phyloP scores from a whole-genome alignment of 2,329 filamentous ascomycete species.

The Canariomyces notabilis region DNA sequence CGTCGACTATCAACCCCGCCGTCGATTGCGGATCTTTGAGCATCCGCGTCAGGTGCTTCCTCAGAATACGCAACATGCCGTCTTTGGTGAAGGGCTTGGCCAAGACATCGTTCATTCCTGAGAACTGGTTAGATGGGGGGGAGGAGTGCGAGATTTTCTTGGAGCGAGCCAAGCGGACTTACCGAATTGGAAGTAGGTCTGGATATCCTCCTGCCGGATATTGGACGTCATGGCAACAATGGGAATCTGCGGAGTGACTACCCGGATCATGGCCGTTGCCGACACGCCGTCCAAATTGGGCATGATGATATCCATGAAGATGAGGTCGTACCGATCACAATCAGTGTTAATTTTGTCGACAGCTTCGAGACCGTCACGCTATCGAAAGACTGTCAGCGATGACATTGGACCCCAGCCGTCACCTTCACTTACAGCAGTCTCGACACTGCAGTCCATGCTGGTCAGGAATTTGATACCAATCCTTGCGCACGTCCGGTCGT shows the following conservation, averaged over 20 bases:
- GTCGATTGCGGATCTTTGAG: conserved; percentile 57
- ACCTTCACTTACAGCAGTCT: conserved; percentile 53
- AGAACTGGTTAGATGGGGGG: conserved; percentile 24
- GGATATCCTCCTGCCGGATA: conserved; percentile 91
- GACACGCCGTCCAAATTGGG: conserved; percentile 92
- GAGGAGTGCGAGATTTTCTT: background rate
- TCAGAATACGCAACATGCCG: conserved; percentile 76
- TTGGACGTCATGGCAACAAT: conserved; percentile 99
- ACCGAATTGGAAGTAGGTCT: conserved; percentile 97
- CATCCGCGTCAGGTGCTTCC: conserved; percentile 81
- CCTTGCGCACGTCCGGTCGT: conserved; percentile 61
- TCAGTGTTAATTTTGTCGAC: conserved; percentile 71
- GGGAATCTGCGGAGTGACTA: conserved; percentile 74
- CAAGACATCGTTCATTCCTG: conserved; percentile 95
- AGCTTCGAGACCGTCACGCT: conserved; percentile 85
- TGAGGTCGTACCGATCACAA: conserved; percentile 55
- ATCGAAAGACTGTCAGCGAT: background rate
- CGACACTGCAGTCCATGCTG: conserved; percentile 61
- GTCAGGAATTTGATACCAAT: conserved; percentile 65
- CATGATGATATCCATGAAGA: conserved; percentile 96
- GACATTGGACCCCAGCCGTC: too few species aligned
- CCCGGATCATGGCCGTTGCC: conserved; percentile 86
- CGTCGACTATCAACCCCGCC: conserved; percentile 30
- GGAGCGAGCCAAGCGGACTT: conserved; percentile 39
- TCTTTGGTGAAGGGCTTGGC: conserved; percentile 95